phyloP scores from a whole-genome alignment of 2,329 filamentous ascomycete species.

The Cryphonectria nitschkei region DNA sequence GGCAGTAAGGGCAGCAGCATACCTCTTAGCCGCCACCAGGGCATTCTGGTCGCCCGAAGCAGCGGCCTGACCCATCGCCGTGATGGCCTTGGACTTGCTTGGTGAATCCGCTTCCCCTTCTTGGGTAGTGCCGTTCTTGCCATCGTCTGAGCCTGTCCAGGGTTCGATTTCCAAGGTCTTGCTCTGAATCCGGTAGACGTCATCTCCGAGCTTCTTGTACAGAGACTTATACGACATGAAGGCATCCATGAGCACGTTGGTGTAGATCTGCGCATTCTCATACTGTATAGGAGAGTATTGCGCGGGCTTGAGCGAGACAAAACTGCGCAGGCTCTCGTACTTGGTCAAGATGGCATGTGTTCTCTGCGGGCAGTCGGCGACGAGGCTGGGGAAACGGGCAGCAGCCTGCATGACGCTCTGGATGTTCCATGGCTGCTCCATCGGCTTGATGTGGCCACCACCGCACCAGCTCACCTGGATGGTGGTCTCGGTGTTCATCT shows the following conservation, averaged over 20 bases:
- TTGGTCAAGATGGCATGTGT: constrained; percentile 11
- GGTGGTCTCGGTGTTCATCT: constrained; percentile 9
- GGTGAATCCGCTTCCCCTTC: not conserved
- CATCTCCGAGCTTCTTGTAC: not conserved
- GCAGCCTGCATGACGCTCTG: constrained; percentile 12
- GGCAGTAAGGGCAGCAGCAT: not conserved
- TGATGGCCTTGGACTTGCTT: not conserved
- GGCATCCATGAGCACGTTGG: constrained; percentile 5
- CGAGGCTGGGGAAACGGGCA: constrained; percentile 7
- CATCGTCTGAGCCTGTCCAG: not conserved
- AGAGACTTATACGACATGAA: constrained; percentile 8
- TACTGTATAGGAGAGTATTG: not conserved
- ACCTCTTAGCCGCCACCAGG: not conserved
- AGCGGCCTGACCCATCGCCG: not conserved
- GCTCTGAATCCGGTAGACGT: constrained; percentile 3
- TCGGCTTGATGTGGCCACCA: constrained; percentile 9
- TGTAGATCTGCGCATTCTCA: constrained; percentile 11
- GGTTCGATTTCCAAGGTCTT: constrained; percentile 4
- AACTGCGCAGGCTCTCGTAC: constrained; percentile 6
- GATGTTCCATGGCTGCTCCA: constrained; percentile 13
- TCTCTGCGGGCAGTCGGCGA: not conserved
- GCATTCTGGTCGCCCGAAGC: not conserved
- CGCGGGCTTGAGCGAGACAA: not conserved
- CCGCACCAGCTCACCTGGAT: constrained; percentile 11
- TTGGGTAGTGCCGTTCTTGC: not conserved